These are phyloP conservation scores for Teunomyces tritomae DNA, from an alignment of 805 yeast genomes.

Conservation along the genomic window DNA sequence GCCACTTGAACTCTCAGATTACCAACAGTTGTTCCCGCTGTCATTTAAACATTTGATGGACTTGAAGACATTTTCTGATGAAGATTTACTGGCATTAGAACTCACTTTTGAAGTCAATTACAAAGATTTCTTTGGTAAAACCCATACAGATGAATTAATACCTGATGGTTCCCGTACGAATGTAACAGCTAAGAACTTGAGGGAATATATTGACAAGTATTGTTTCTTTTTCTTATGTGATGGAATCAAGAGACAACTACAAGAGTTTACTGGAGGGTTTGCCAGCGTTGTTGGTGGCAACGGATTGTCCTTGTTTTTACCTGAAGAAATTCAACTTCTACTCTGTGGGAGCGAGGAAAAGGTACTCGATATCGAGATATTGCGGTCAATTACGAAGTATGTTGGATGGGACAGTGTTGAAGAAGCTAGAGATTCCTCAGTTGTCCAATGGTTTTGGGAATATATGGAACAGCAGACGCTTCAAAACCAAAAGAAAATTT, in stretches of 20 bases:
- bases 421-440: slow-evolving; percentile 33
- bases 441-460: slow-evolving; percentile 87
- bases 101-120: slow-evolving; percentile 61
- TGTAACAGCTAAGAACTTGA: slow-evolving; percentile 61
- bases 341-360: slow-evolving; percentile 73
- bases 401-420: slow-evolving; percentile 53
- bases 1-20: slow-evolving; percentile 61
- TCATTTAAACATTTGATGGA: slow-evolving; percentile 42
- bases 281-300: slow-evolving; percentile 73
- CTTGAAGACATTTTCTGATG: slow-evolving; percentile 22
- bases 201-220: slow-evolving; percentile 61
- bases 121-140: slow-evolving; percentile 45
- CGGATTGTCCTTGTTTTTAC: slow-evolving; percentile 73
- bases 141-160: slow-evolving; percentile 49
- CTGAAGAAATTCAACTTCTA: slow-evolving; percentile 77
- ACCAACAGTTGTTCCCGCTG: slow-evolving; percentile 64
- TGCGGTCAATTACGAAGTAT: slow-evolving; percentile 74
- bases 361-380: slow-evolving; percentile 60
- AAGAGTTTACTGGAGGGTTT: slow-evolving; percentile 69
- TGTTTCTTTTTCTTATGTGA: slow-evolving; percentile 58
- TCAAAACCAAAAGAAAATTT: slow-evolving; percentile 56
- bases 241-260: slow-evolving; percentile 51
- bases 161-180: slow-evolving; percentile 51
- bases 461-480: slow-evolving; percentile 49
- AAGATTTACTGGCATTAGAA: slow-evolving; percentile 44